Evolutionary conservation across 1,139 yeast species (phyloP).

Genomic region (Protomyces inouyei): DNA sequence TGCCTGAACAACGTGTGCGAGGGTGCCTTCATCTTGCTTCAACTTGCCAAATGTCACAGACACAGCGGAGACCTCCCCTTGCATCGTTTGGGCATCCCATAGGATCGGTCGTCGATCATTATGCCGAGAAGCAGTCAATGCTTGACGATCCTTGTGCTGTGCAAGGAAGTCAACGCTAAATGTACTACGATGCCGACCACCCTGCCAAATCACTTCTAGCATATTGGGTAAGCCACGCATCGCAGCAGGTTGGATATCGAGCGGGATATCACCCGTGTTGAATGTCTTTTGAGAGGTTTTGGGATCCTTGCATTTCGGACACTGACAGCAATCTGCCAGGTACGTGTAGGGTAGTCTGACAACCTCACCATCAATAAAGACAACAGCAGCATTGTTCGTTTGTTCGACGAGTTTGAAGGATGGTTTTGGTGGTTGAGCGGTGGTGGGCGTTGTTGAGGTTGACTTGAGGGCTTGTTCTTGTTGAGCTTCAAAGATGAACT

Average conservation of each 20-base stretch:
- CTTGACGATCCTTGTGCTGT: slow-evolving; percentile 43
- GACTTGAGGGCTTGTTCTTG: background rate
- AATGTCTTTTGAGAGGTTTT: slow-evolving; percentile 60
- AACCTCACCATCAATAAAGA: background rate
- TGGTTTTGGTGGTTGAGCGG: background rate
- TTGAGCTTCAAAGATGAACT: background rate
- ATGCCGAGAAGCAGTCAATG: slow-evolving; percentile 36
- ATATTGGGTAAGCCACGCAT: slow-evolving; percentile 40
- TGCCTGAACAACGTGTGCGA: slow-evolving; percentile 46
- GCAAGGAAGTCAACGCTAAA: slow-evolving; percentile 51
- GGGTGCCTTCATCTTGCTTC: slow-evolving; percentile 42
- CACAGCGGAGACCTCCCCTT: slow-evolving; percentile 35
- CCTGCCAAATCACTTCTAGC: slow-evolving; percentile 53
- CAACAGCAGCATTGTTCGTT: background rate
- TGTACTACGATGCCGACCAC: slow-evolving; percentile 39
- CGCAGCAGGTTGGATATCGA: slow-evolving; percentile 35
- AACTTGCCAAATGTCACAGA: slow-evolving; percentile 46
- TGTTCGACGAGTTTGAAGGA: background rate
- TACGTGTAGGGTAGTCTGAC: slow-evolving; percentile 40
- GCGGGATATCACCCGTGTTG: slow-evolving; percentile 53
- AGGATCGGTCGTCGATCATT: slow-evolving; percentile 46
- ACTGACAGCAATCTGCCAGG: slow-evolving; percentile 60
- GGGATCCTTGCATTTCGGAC: slow-evolving; percentile 51
- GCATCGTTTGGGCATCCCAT: slow-evolving; percentile 36
- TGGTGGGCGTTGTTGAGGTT: background rate